These are phyloP conservation scores for Podosphaera aphanis DNA, from an alignment of 2,329 filamentous ascomycete genomes.

Conservation along the genomic window DNA sequence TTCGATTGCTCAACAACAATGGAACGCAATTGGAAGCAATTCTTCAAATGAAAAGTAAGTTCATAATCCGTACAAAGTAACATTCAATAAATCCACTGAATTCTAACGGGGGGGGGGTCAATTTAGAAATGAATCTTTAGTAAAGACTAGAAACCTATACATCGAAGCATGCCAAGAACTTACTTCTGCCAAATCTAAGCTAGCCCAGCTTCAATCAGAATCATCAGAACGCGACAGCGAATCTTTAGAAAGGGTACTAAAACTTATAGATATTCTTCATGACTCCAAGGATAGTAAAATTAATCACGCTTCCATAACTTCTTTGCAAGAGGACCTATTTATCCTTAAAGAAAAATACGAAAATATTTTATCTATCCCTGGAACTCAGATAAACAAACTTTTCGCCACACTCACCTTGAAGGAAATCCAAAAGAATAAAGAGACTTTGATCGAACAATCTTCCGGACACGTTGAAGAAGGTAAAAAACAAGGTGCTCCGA, in stretches of 20 bases:
- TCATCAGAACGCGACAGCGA: conserved; percentile 31
- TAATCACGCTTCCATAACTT: conserved; percentile 33
- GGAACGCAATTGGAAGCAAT: conserved; percentile 28
- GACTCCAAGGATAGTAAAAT: conserved; percentile 29
- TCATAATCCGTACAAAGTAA: conserved; percentile 13
- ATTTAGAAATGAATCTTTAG: conserved; percentile 28
- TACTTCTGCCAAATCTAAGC: conserved; percentile 22
- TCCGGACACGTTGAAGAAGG: neutral
- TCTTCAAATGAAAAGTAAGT: conserved; percentile 27
- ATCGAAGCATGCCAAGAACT: conserved; percentile 24
- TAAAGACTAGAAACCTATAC: conserved; percentile 26
- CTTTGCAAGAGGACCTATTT: conserved; percentile 33
- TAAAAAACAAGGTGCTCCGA: neutral
- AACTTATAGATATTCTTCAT: conserved; percentile 28
- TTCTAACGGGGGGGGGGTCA: conserved; percentile 24
- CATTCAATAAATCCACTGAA: conserved; percentile 13
- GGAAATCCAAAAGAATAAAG: neutral
- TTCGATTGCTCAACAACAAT: conserved; percentile 31
- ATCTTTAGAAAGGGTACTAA: conserved; percentile 26
- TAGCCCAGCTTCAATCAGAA: conserved; percentile 22
- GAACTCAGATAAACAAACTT: conserved; percentile 34
- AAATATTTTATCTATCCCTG: conserved; percentile 26
- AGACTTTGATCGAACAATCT: neutral
- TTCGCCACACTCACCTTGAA: conserved; percentile 16
- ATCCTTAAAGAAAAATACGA: conserved; percentile 28